Conservation (phyloP, 352 stramenopile species). For the Globisporangium parvum region DNA sequence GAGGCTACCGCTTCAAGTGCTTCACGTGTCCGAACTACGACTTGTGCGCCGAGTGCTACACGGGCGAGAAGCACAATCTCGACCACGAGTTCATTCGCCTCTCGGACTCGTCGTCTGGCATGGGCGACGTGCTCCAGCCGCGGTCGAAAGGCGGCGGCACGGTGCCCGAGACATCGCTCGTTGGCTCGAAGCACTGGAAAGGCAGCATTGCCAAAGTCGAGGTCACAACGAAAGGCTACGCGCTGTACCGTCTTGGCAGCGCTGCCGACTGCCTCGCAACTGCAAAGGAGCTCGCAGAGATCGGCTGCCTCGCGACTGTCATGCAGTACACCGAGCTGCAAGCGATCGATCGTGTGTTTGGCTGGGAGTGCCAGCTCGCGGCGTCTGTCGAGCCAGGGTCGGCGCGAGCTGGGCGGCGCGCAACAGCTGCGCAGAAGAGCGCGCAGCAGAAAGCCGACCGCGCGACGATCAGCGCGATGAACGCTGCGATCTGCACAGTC, state of each 20-base stretch:
- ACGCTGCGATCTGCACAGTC: constrained; percentile 16
- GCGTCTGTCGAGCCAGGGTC: constrained; percentile 39
- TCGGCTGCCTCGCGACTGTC: constrained; percentile 43
- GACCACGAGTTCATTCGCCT: constrained; percentile 71
- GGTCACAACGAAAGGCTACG: constrained; percentile 43
- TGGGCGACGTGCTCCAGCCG: constrained; percentile 50
- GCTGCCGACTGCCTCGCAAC: constrained; percentile 27
- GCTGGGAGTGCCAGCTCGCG: constrained; percentile 42
- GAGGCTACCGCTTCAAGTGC: constrained; percentile 73
- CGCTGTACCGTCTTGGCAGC: constrained; percentile 31
- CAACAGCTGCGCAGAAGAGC: constrained; percentile 23
- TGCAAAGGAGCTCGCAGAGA: constrained; percentile 28
- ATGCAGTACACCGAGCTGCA: constrained; percentile 26
- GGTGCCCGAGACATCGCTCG: constrained; percentile 38
- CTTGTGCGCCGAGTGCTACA: constrained; percentile 62
- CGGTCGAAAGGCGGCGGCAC: constrained; percentile 47
- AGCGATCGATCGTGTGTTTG: constrained; percentile 31
- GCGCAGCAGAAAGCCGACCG: constrained; percentile 24
- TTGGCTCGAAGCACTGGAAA: constrained; percentile 68
- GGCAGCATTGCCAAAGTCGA: constrained; percentile 39
- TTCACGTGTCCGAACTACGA: constrained; percentile 75
- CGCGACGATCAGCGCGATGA: constrained; percentile 36
- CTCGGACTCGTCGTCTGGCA: constrained; percentile 28
- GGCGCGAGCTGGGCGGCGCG: constrained; percentile 31
- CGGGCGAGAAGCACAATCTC: constrained; percentile 44